These are phyloP conservation scores for Sphenostylis stenocarpa DNA, from an alignment of 306 rosid genomes.

Conservation along the genomic window DNA sequence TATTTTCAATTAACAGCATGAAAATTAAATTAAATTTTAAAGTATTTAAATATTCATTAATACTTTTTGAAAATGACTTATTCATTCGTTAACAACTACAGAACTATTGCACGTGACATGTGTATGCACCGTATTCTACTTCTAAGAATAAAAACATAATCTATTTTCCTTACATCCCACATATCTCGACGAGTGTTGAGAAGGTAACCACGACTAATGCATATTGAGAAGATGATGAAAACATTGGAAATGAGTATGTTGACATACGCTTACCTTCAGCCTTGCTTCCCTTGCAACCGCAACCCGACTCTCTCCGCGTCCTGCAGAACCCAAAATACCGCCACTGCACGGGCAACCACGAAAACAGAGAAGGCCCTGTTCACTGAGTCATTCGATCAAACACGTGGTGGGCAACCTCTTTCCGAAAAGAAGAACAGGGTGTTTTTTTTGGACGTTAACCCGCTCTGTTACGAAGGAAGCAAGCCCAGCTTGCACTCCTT, in stretches of 20 bases:
- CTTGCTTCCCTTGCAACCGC: slow-evolving; percentile 29
- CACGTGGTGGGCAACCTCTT: slow-evolving; percentile 36
- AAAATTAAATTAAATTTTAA: too few species aligned
- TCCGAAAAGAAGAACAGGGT: slow-evolving; percentile 53
- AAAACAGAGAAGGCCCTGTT: slow-evolving; percentile 24
- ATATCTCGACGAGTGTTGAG: neutral
- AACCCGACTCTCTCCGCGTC: slow-evolving; percentile 26
- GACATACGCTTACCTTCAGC: slow-evolving; percentile 32
- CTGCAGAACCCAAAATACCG: slow-evolving; percentile 15
- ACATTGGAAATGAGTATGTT: slow-evolving; percentile 33
- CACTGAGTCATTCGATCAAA: slow-evolving; percentile 28
- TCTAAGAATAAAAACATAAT: neutral
- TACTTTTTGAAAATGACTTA: too few species aligned
- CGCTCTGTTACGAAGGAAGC: slow-evolving; percentile 72
- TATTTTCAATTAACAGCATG: too few species aligned
- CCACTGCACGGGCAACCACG: neutral
- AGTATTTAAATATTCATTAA: too few species aligned
- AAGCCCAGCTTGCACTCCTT: slow-evolving; percentile 70
- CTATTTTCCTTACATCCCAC: neutral
- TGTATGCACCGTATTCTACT: too few species aligned
- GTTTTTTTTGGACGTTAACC: slow-evolving; percentile 84
- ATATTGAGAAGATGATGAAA: neutral
- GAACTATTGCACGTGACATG: too few species aligned
- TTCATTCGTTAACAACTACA: too few species aligned
- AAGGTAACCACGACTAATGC: neutral